phyloP scores from a whole-genome alignment of 352 stramenopile genomes.

The Phytophthora pisi region DNA sequence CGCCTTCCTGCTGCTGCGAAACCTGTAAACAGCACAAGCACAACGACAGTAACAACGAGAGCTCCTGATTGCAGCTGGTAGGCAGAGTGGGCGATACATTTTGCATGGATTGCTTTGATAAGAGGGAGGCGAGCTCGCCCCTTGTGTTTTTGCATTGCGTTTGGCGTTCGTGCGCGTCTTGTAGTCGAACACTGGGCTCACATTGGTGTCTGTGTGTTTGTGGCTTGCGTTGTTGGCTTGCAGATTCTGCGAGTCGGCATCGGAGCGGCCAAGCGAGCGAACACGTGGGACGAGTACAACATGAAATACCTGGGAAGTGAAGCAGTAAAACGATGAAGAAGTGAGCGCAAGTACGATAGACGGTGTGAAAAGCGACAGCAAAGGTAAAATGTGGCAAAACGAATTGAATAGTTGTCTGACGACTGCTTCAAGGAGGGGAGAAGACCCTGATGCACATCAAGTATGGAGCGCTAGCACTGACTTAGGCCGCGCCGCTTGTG shows the following conservation, averaged over 20 bases:
- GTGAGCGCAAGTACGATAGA: neutral
- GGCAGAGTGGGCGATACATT: slow-evolving; percentile 29
- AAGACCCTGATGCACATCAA: slow-evolving; percentile 21
- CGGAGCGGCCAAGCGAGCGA: neutral
- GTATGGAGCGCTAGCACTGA: slow-evolving; percentile 10
- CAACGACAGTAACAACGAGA: slow-evolving; percentile 16
- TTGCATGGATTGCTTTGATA: slow-evolving; percentile 33
- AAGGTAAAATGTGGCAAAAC: slow-evolving; percentile 24
- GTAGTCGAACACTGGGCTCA: slow-evolving; percentile 9
- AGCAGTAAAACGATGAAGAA: neutral
- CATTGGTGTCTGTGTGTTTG: slow-evolving; percentile 15
- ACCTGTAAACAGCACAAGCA: slow-evolving; percentile 9
- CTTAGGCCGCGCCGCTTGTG: slow-evolving; percentile 8
- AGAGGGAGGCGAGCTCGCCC: slow-evolving; percentile 22
- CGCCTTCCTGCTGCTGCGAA: neutral
- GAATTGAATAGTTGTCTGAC: slow-evolving; percentile 19
- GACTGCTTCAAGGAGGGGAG: slow-evolving; percentile 6
- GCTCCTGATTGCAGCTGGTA: slow-evolving; percentile 32
- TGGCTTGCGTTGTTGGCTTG: slow-evolving; percentile 5
- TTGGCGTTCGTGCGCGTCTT: slow-evolving; percentile 8
- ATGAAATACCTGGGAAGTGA: neutral
- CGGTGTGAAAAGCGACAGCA: slow-evolving; percentile 17
- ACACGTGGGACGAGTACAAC: neutral
- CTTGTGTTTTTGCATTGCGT: slow-evolving; percentile 17
- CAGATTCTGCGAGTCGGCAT: slow-evolving; percentile 7